Percentiles rank a stretch among this genome's conserved stretches.
These are phyloP conservation scores for Dioscorea dumetorum DNA, from an alignment of 106 monocot species.

Conservation along the genomic window DNA sequence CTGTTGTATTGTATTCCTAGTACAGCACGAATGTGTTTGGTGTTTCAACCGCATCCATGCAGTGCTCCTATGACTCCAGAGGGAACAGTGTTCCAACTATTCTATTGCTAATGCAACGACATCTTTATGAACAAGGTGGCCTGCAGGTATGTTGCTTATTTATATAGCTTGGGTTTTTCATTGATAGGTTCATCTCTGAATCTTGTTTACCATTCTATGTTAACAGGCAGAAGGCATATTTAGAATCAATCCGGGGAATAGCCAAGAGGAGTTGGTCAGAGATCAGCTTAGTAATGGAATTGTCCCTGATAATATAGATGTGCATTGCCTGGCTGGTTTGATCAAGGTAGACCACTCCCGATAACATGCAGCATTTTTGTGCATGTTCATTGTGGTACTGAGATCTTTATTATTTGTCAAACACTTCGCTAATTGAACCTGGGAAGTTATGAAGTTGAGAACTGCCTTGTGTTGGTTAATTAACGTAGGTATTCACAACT, in stretches of 20 bases:
- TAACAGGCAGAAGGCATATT: slow-evolving; percentile 59
- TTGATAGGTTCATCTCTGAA: neutral
- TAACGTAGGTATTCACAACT: no score
- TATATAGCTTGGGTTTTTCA: neutral
- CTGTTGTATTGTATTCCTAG: neutral
- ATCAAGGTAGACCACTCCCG: slow-evolving; percentile 3
- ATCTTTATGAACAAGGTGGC: slow-evolving; percentile 54
- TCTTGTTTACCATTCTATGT: slow-evolving; percentile 5
- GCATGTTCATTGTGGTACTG: no score
- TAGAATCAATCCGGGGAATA: slow-evolving; percentile 48
- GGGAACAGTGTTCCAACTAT: slow-evolving; percentile 71
- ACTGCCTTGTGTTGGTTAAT: no score
- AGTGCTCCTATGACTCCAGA: slow-evolving; percentile 58
- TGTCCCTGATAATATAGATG: slow-evolving; percentile 54
- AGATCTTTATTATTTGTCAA: no score
- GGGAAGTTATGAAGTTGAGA: no score
- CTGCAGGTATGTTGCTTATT: slow-evolving; percentile 34
- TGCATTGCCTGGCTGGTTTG: slow-evolving; percentile 51
- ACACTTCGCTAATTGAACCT: no score
- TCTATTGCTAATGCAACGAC: slow-evolving; percentile 59
- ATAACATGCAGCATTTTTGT: no score
- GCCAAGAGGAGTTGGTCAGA: slow-evolving; percentile 53
- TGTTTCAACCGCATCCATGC: slow-evolving; percentile 72
- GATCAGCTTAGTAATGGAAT: slow-evolving; percentile 54
- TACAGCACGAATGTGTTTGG: slow-evolving; percentile 63